phyloP scores from a whole-genome alignment of 192 early-diverging fungal species.

The Rhizoclosmatium globosum region DNA sequence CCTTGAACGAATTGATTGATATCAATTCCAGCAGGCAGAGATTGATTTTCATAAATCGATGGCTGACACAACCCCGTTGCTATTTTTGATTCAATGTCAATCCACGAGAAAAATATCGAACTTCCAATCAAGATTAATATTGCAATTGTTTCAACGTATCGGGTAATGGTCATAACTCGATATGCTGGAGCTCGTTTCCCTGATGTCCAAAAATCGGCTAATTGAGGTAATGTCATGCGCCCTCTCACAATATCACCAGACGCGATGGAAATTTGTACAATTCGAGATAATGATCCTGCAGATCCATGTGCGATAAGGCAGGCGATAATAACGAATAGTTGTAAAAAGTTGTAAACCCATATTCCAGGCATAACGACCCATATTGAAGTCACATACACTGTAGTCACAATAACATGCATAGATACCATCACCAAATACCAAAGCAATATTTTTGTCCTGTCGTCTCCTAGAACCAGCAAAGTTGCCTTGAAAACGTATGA shows the following conservation, averaged over 20 bases:
- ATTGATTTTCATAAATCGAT: constrained; percentile 9
- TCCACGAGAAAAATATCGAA: constrained; percentile 30
- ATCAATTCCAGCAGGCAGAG: constrained; percentile 25
- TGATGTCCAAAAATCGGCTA: constrained; percentile 22
- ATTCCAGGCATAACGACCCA: constrained; percentile 25
- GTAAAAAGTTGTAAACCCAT: constrained; percentile 30
- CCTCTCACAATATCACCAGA: constrained; percentile 22
- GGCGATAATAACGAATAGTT: constrained; percentile 28
- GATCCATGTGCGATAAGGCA: constrained; percentile 10
- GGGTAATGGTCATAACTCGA: not conserved
- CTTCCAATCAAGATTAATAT: constrained; percentile 12
- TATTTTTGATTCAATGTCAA: constrained; percentile 6
- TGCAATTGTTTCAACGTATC: not conserved
- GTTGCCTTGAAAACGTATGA: not conserved
- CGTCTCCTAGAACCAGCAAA: not conserved
- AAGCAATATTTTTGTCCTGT: not conserved
- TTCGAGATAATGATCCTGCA: not conserved
- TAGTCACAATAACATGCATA: constrained; percentile 2
- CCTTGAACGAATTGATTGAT: constrained; percentile 23
- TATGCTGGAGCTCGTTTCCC: constrained; percentile 12
- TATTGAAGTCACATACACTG: not conserved
- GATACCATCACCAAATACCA: constrained; percentile 6
- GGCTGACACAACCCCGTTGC: not conserved
- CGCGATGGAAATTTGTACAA: constrained; percentile 19
- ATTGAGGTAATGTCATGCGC: not conserved